Evolutionary conservation across 2,329 filamentous ascomycete species (phyloP), one percentile per base, ranked within the genome.

Genomic region (Thelonectria olida): DNA sequence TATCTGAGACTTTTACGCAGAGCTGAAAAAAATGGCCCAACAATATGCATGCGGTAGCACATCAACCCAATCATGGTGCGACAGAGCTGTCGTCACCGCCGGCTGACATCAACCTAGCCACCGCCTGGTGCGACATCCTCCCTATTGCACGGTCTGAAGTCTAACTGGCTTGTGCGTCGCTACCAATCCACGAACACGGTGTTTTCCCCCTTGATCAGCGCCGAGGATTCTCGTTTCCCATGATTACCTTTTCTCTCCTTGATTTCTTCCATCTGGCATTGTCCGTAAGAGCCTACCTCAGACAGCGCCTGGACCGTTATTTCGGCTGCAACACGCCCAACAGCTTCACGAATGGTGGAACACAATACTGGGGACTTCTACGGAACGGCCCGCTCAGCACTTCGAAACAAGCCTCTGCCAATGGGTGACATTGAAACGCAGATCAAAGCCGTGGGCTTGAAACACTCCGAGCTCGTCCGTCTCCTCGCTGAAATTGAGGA

Each of bases 401-500:
- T 23, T 10, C 41, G 41, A 15, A 45, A 45, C 20, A 25, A 45
- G 20, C 41, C 22, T 15, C 22, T 22, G 12, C 20, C 41, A 1
- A 76, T 78, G 74, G 19, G 70, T 7, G 65, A 69, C 17, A 68
- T 78, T 31, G 73, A 76, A 50, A 64, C 72, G 42, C 75, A 73
- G 48, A 80, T 85, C 61, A 72, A 72, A 42, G 69, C 76, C 7
- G 78, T 81, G 4, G 75, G 77, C 1, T 70, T 75, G 9, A 75
- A 75, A 38, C 82, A 84, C 66, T 69, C 61, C 4, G 74, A 80
- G 36, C 77, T 87, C 3, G 76, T 86, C 7, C 64, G 73, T 31
- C 78, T 78, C 12, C 77, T 88, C 23, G 72, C 78, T 19, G 74
- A 82, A 50, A 85, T 83, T 2, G 80, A 85, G 64, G 79, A 85